Evolutionary conservation across 2,329 filamentous ascomycete species (phyloP).

Genomic region (Eutypella sp.): DNA sequence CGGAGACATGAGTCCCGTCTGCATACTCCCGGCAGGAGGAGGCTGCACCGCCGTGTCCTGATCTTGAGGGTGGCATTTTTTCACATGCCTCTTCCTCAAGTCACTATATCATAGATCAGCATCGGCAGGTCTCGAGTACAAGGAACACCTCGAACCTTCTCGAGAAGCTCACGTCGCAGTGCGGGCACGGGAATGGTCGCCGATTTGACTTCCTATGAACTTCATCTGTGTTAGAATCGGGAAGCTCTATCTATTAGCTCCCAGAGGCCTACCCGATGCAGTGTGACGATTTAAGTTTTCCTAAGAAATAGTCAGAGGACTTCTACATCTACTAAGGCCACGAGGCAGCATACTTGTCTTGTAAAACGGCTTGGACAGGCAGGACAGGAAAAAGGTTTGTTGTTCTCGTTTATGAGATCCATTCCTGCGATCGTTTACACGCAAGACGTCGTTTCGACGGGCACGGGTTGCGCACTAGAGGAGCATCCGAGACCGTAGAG

Average conservation of each 20-base stretch:
- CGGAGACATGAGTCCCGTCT: neutral
- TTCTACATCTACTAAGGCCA: neutral
- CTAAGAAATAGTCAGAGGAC: neutral
- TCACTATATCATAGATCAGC: slow-evolving; percentile 2
- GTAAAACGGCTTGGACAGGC: slow-evolving; percentile 9
- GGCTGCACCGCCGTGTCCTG: neutral
- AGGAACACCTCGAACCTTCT: slow-evolving; percentile 3
- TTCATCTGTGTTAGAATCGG: slow-evolving; percentile 1
- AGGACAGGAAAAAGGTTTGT: slow-evolving; percentile 6
- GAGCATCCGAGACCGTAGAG: no score
- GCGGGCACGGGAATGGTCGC: slow-evolving; percentile 20
- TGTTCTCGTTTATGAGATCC: slow-evolving; percentile 1
- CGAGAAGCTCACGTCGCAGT: slow-evolving; percentile 9
- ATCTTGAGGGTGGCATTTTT: slow-evolving; percentile 5
- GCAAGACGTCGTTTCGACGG: no score
- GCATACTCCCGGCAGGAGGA: neutral
- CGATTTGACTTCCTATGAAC: slow-evolving; percentile 14
- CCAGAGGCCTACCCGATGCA: neutral
- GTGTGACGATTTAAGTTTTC: slow-evolving; percentile 3
- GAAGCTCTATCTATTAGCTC: neutral
- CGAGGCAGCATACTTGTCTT: slow-evolving; percentile 4
- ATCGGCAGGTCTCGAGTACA: neutral
- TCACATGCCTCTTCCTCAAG: slow-evolving; percentile 7
- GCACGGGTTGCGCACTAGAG: no score
- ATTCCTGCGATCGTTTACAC: neutral